These are phyloP conservation scores for Oxytropis ochrocephala DNA, from an alignment of 306 rosid species.

Conservation along the genomic window DNA sequence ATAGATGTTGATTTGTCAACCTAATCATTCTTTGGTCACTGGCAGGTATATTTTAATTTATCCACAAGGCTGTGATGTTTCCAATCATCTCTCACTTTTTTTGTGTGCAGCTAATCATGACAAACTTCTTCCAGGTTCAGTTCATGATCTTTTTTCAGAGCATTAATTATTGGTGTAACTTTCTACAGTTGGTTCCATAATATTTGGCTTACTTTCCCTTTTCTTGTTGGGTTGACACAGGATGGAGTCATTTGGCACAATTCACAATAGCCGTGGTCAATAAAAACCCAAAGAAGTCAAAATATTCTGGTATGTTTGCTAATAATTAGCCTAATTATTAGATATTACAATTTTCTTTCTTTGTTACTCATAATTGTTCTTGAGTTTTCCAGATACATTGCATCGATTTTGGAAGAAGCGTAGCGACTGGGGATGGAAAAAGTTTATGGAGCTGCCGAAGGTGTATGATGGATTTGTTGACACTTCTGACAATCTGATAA, in stretches of 20 bases:
- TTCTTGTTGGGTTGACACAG: slow-evolving; percentile 35
- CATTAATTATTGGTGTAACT: slow-evolving; percentile 5
- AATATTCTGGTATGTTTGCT: slow-evolving; percentile 77
- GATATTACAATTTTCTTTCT: not conserved
- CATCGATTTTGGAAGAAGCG: slow-evolving; percentile 99
- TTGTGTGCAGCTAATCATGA: slow-evolving; percentile 97
- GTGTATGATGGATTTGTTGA: slow-evolving; percentile 96
- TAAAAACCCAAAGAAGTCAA: slow-evolving; percentile 90
- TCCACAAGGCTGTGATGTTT: slow-evolving; percentile 97
- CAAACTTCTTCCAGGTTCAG: slow-evolving; percentile 91
- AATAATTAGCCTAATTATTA: slow-evolving; percentile 11
- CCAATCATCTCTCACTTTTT: slow-evolving; percentile 95
- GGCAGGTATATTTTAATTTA: slow-evolving; percentile 95
- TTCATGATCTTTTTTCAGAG: not conserved
- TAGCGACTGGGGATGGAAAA: slow-evolving; percentile 99
- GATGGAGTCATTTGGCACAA: slow-evolving; percentile 98
- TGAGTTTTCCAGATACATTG: slow-evolving; percentile 70
- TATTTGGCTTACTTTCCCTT: slow-evolving; percentile 4
- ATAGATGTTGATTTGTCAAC: slow-evolving; percentile 12
- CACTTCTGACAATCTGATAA: slow-evolving; percentile 78
- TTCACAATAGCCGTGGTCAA: slow-evolving; percentile 94
- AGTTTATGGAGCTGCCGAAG: slow-evolving; percentile 96
- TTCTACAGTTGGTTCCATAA: not conserved
- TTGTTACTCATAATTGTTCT: slow-evolving; percentile 11
- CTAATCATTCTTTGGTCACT: slow-evolving; percentile 18